Base-by-base conservation (phyloP, 768 basidiomycete genomes). In the Ramaria sp. region DNA sequence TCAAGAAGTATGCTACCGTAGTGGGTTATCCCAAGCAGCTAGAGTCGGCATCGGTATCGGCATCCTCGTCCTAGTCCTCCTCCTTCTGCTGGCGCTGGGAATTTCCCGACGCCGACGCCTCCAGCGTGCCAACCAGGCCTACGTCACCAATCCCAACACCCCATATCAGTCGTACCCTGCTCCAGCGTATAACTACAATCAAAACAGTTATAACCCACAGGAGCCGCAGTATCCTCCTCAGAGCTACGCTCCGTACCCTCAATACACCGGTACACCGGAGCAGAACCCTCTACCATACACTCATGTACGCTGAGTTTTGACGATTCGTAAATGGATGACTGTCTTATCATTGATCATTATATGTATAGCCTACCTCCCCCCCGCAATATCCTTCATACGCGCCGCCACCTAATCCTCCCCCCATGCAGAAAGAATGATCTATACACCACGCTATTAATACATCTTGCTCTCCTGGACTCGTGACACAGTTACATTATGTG, bases 1-100 rank as follows among this genome's bases (percentile, higher is more conserved):
- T n/a, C 5, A 16, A 34, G 10, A 22, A 32, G 6, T 36, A 20
- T 50, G 48, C 48, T 47, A 5, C 22, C n/a, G n/a, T n/a, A n/a
- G n/a, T n/a, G 53, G 53, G 1, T 25, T 55, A 20, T 45, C 53
- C 2, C 32, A 1, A 4, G 53, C 13, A 44, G 53, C 53, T 48
- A 39, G 53, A 13, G 24, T 45, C 34, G 53, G 53, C 2, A 55
- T 55, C 10, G 53, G 43, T 1, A 5, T 55, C 10, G 53, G 43
- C 6, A 36, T 55, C 8, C 9, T 47, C 9, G 53, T 34, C 15
- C 28, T 55, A 2, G 42, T 25, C 27, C 1, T 32, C 18, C 22
- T 55, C 37, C 12, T 44, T 55, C 25, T 55, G n/a, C 6, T 34
- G n/a, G 43, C 27, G 2, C 28, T 55, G 43, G 53, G 25, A 18